Base-by-base conservation (phyloP, 2,329 filamentous ascomycete genomes). In the Exophiala dermatitidis region DNA sequence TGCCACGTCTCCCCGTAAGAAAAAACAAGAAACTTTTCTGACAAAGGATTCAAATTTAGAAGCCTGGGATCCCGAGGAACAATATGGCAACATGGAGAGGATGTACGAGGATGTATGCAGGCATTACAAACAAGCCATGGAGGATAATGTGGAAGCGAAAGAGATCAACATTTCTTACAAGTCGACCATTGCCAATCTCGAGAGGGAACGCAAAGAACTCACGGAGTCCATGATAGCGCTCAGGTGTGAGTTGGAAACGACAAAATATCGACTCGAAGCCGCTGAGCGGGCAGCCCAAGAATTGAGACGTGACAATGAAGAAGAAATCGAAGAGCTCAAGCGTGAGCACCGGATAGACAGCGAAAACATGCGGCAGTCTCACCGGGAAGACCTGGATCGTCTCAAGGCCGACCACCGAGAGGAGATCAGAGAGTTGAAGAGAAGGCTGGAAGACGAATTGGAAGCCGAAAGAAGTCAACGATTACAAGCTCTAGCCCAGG, bases 31-130 rank as follows among this genome's bases (percentile, higher is more conserved):
- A 9, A 19, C 67, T 1, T 90, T 78, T 74, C 75, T 91, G 64
- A 84, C 79, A 61, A 86, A 83, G 73, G 73, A 84, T 76, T 88
- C 90, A 83, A 85, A 88, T 77, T 72, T 70, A 71, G 74, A 79
- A 88, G 86, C 80, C 64, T 91, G 85, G 79, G 89, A 96, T 67
- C 82, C 90, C 61, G 84, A 90, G 63, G 81, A 81, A 57, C 82
- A 85, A 60, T 79, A 96, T 61, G 83, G 84, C 58, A 79, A 83
- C 55, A 84, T 96, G 71, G 88, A 95, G 63, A 75, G 77, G 12
- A 78, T 91, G 64, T 89, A 89, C 66, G 77, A 79, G 45, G 75
- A 79, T 54, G 76, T 97, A 57, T 85, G 85, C 64, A 78, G 84
- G 53, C 84, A 86, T 59, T 82, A 96, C 66, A 82, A 82, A 54